Evolutionary conservation across 352 stramenopile species (phyloP), one percentile per base, ranked within the genome.

Genomic region (Pythium insidiosum): DNA sequence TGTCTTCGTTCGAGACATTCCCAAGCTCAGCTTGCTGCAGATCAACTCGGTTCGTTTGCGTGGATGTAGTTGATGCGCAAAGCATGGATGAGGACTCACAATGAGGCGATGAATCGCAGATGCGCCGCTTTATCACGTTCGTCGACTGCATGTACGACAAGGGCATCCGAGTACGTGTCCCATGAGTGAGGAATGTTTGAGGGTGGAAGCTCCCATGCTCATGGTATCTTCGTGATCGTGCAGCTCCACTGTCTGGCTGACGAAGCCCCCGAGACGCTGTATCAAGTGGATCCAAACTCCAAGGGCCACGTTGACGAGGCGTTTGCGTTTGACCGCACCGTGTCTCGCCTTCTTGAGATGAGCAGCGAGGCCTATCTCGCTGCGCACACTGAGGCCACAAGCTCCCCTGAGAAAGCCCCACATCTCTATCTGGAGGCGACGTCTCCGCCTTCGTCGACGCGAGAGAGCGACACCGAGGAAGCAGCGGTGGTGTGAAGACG

Each of bases 131-230:
- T 60, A 98, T 99, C 58, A 99, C 95, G 11, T 89, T 99, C 38
- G 78, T 99, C 49, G 96, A 99, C 69, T 96, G 97, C 66, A 83
- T 99, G 67, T 99, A 99, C 61, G 95, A 99, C 58, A 80, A 73
- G 30, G 66, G 68, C 44, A 74, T 88, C 3, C 59, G 63, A 51
- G 73, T 90, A 59, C 22, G 76, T 71, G 26, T 38, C 12, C 12
- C 9, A 33, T 33, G 28, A 13, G 9, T 33, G 9, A 13, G 28
- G 28, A 15, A 33, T 33, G 28, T 13, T 33, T 33, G 28, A 33
- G 9, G 28, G 28, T 37, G 13, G 36, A 18, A 31, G 11, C 22
- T 55, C 15, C 49, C 19, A 25, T 20, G 6, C 28, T 19, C 35
- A 1, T 23, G 23, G 0, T 34, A 4, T 21, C n/a, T n/a, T n/a